These are phyloP conservation scores for Aspergillus spinulosporus DNA, from an alignment of 2,329 filamentous ascomycete genomes.

Conservation along the genomic window DNA sequence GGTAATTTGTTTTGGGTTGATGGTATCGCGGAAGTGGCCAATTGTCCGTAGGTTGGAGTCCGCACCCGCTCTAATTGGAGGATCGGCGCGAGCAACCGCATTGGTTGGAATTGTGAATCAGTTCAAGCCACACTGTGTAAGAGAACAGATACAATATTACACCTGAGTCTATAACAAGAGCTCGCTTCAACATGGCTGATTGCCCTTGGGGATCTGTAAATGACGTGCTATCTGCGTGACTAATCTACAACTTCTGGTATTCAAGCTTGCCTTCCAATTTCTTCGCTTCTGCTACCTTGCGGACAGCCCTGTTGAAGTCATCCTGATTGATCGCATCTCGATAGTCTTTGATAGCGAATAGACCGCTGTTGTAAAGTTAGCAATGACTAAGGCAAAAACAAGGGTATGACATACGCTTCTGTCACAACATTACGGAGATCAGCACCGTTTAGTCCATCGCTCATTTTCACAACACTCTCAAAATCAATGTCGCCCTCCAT, in stretches of 20 bases:
- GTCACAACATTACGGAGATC: conserved; percentile 98
- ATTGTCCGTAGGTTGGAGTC: conserved; percentile 11
- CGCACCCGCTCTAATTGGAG: not conserved
- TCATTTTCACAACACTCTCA: conserved; percentile 99
- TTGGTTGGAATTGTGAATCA: conserved; percentile 9
- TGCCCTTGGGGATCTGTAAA: conserved; percentile 19
- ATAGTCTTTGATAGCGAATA: conserved; percentile 99
- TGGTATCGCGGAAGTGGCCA: conserved; percentile 12
- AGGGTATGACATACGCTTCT: conserved; percentile 73
- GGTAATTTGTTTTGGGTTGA: not conserved
- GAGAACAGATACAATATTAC: too few species aligned
- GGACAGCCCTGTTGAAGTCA: conserved; percentile 98
- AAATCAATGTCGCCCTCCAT: conserved; percentile 96
- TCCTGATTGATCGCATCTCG: conserved; percentile 95
- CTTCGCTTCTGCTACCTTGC: conserved; percentile 96
- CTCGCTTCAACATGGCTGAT: conserved; percentile 13
- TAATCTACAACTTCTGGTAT: conserved; percentile 82
- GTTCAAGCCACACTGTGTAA: not conserved
- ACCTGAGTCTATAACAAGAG: not conserved
- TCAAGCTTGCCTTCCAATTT: conserved; percentile 98
- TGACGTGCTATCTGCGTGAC: conserved; percentile 16
- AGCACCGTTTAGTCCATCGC: conserved; percentile 93
- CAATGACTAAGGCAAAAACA: conserved; percentile 1
- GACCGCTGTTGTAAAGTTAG: conserved; percentile 59
- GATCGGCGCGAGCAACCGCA: conserved; percentile 6